Evolutionary conservation across 192 early-diverging fungal genomes (phyloP).

Genomic region (Backusella morwellensis): DNA sequence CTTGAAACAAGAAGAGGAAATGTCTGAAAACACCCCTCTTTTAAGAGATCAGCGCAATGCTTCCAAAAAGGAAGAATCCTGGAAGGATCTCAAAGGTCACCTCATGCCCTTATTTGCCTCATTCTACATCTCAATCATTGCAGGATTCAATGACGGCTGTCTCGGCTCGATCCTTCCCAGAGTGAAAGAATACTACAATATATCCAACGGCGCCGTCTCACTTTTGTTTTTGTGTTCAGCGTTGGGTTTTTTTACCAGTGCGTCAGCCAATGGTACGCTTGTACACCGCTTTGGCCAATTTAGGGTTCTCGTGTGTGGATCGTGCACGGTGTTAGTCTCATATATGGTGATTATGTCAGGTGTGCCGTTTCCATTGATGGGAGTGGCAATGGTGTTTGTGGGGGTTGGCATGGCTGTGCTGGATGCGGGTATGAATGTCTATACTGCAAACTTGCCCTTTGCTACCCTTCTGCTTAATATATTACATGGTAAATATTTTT

Average conservation of each 20-base stretch:
- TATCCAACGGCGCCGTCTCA: slow-evolving; percentile 25
- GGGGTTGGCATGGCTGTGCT: slow-evolving; percentile 27
- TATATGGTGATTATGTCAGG: slow-evolving; percentile 22
- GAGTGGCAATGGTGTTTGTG: slow-evolving; percentile 19
- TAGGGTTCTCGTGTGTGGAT: slow-evolving; percentile 6
- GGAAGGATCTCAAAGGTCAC: neutral
- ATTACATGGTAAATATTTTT: slow-evolving; percentile 27
- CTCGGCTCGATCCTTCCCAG: slow-evolving; percentile 30
- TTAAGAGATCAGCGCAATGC: neutral
- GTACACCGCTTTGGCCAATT: slow-evolving; percentile 20
- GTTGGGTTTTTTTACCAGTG: slow-evolving; percentile 22
- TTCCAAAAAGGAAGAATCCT: neutral
- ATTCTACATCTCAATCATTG: slow-evolving; percentile 16
- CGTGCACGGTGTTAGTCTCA: neutral
- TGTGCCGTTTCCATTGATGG: slow-evolving; percentile 24
- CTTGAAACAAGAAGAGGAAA: too few species aligned
- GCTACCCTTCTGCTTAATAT: slow-evolving; percentile 33
- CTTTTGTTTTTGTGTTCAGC: slow-evolving; percentile 27
- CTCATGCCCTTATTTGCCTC: neutral
- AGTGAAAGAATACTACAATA: slow-evolving; percentile 32
- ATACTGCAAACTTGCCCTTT: slow-evolving; percentile 23
- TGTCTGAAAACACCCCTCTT: neutral
- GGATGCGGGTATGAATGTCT: slow-evolving; percentile 36
- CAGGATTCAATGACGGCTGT: slow-evolving; percentile 27
- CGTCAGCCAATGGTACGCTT: slow-evolving; percentile 24